These are phyloP conservation scores for Wickerhamiella kurtzmanii DNA, from an alignment of 805 yeast genomes.

Conservation along the genomic window DNA sequence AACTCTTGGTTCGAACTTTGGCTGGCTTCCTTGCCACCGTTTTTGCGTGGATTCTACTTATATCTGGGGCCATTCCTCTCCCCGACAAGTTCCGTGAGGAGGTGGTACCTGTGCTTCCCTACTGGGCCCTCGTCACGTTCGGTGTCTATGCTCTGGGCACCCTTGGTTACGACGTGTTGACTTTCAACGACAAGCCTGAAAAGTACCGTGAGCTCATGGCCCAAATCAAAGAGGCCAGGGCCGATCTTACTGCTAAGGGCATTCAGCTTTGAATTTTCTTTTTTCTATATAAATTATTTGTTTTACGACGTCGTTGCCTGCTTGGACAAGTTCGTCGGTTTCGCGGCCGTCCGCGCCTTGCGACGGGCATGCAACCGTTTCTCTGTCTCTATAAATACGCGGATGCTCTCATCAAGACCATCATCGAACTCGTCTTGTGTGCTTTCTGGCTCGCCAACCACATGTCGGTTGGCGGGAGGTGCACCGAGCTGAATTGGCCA, in stretches of 20 bases:
- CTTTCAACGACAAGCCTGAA: slow-evolving; percentile 58
- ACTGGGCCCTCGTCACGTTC: slow-evolving; percentile 55
- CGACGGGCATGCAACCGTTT: slow-evolving; percentile 32
- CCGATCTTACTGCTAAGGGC: slow-evolving; percentile 41
- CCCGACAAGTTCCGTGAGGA: slow-evolving; percentile 36
- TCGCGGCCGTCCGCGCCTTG: slow-evolving; percentile 5
- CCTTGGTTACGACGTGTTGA: slow-evolving; percentile 52
- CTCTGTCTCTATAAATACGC: slow-evolving; percentile 77
- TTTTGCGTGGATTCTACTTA: slow-evolving; percentile 34
- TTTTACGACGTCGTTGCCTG: slow-evolving; percentile 10
- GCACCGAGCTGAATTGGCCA: slow-evolving; percentile 62
- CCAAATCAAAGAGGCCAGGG: slow-evolving; percentile 51
- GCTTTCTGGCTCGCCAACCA: slow-evolving; percentile 27
- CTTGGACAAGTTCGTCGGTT: background rate
- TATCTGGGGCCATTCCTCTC: slow-evolving; percentile 41
- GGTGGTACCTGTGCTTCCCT: slow-evolving; percentile 53
- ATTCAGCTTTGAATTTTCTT: slow-evolving; percentile 19
- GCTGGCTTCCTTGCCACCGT: background rate
- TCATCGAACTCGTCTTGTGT: slow-evolving; percentile 29
- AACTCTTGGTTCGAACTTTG: background rate
- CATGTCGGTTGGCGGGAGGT: slow-evolving; percentile 24
- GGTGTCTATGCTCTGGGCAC: slow-evolving; percentile 58
- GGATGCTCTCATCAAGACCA: slow-evolving; percentile 58
- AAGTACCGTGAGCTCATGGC: slow-evolving; percentile 48
- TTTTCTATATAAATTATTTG: background rate